Evolutionary conservation across 345 rosid species (phyloP), one percentile per base, ranked within the genome.

Genomic region (Dimocarpus longan): DNA sequence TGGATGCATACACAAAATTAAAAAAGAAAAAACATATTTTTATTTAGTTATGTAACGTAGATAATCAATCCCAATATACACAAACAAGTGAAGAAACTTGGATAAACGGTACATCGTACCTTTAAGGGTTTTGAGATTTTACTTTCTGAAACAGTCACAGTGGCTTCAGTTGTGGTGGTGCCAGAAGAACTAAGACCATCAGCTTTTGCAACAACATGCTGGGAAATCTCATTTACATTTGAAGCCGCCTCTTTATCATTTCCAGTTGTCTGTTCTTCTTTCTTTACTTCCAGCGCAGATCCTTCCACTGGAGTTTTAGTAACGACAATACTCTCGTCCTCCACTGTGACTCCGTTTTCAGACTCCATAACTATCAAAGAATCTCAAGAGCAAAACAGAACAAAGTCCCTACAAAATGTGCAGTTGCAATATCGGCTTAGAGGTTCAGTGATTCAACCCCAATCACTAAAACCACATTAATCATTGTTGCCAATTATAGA

Each of bases 331-430:
- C 37, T 85, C 78, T 78, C 82, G 52, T 89, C 89, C 71, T 82
- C 89, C 83, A 79, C 37, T 12, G 39, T 52, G 65, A 79, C 77
- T 28, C 79, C 85, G 42, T 80, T 85, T 80, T 84, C 94, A 62
- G 93, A 82, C 70, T 87, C 95, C 99, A 95, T 95, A n/a, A 70
- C 52, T 76, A 52, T n/a, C 10, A 75, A 37, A 63, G 72, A 52
- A 66, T 37, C 77, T 77, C 32, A 52, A 52, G 39, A 37, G 64
- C 54, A 44, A 74, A 37, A 16, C 73, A 42, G 32, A 39, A 50
- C 43, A 15, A 54, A 42, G 21, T 73, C 73, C 88, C 88, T 81
- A 80, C 66, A 75, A 69, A 83, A 83, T 56, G 73, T 43, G 52
- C 68, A 82, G 73, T 43, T 57, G 59, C 64, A 60, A 57, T 68